These are phyloP conservation scores for Tetrahymena borealis DNA, from an alignment of 73 alveolate genomes.

Conservation along the genomic window DNA sequence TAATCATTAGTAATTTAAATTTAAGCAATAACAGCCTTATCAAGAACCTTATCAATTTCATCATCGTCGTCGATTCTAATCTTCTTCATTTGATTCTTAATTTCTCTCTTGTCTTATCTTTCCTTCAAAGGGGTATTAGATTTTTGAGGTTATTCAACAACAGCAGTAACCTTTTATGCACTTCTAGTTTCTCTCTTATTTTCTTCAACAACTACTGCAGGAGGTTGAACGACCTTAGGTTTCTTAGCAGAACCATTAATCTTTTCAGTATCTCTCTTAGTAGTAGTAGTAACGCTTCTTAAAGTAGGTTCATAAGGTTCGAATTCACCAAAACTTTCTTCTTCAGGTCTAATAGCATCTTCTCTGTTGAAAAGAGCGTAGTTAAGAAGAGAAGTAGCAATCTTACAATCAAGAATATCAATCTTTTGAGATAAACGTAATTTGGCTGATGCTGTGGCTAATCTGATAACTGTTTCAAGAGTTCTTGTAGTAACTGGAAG, in stretches of 20 bases:
- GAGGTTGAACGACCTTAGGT: background rate
- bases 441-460: constrained; percentile 95
- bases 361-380: constrained; percentile 48
- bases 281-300: too few relatives aligned
- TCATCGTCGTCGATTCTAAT: constrained; percentile 10
- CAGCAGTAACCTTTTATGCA: constrained; percentile 4
- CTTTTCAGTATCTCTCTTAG: constrained; percentile 1
- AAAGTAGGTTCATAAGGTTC: too few relatives aligned
- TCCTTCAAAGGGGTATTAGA: background rate
- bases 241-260: background rate
- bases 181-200: constrained; percentile 3
- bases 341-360: background rate
- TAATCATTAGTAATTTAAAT: background rate
- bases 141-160: background rate
- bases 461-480: constrained; percentile 87
- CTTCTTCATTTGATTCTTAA: background rate
- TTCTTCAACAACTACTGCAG: background rate
- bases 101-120: background rate
- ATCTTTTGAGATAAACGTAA: constrained; percentile 67
- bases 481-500: constrained; percentile 95
- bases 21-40: background rate
- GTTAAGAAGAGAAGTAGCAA: constrained; percentile 71
- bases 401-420: constrained; percentile 66
- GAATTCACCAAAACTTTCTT: background rate
- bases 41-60: background rate